These are phyloP conservation scores for Pythium monospermum DNA, from an alignment of 352 stramenopile species.

Conservation along the genomic window DNA sequence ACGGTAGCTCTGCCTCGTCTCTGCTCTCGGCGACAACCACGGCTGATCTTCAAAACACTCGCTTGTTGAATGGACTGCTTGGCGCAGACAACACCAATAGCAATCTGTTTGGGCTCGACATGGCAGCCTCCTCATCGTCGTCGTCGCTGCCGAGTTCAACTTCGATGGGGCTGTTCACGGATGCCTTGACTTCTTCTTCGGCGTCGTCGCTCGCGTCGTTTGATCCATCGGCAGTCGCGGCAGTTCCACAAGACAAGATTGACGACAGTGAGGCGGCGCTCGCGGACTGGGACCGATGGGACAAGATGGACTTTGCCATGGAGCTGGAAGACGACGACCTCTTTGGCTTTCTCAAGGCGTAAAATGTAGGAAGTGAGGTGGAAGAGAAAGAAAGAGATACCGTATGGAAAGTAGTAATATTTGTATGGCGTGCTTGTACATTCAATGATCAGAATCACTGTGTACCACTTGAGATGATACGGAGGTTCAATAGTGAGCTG, in stretches of 20 bases:
- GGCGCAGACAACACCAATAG: no score
- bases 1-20: no score
- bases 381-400: no score
- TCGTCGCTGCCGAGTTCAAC: no score
- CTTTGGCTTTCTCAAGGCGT: constrained; percentile 84
- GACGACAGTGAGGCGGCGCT: constrained; percentile 50
- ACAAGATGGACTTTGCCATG: constrained; percentile 78
- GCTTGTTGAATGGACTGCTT: no score
- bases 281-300: constrained; percentile 63
- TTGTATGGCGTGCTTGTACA: no score
- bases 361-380: constrained; percentile 3
- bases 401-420: no score
- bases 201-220: neutral
- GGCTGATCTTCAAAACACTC: no score
- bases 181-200: neutral
- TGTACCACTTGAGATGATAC: neutral
- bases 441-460: neutral
- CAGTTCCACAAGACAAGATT: constrained; percentile 2
- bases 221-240: neutral
- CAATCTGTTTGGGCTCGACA: no score
- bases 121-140: no score
- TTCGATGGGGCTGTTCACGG: no score
- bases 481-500: neutral
- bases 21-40: no score
- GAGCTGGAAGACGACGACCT: constrained; percentile 83